Percentiles rank a stretch among this genome's conserved stretches.
Conservation (phyloP, 345 rosid species). For the Combretum micranthum region DNA sequence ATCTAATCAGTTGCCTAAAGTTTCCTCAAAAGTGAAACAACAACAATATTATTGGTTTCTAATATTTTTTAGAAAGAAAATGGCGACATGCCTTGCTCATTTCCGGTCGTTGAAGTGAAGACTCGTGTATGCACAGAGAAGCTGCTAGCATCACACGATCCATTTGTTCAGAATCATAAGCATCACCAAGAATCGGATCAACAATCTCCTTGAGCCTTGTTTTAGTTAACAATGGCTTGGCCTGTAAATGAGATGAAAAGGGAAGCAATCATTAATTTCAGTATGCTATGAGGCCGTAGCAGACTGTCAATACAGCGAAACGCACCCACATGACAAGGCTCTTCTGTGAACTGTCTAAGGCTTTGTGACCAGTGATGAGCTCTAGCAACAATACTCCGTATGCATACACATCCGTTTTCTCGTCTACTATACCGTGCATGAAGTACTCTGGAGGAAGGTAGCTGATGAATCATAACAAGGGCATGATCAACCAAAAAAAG, state of each 20-base stretch:
- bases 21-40: not conserved
- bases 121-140: conserved; percentile 51
- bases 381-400: conserved; percentile 79
- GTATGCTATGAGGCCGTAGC: not conserved
- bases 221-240: conserved; percentile 58
- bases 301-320: conserved; percentile 1
- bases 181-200: conserved; percentile 55
- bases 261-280: not conserved
- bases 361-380: conserved; percentile 82
- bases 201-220: conserved; percentile 42
- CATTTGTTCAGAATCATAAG: conserved; percentile 46
- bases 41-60: not conserved
- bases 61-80: not conserved
- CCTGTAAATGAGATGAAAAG: conserved; percentile 28
- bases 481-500: not conserved
- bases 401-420: conserved; percentile 86
- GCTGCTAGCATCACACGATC: conserved; percentile 38
- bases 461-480: conserved; percentile 24
- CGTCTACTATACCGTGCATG: conserved; percentile 92
- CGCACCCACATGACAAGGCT: conserved; percentile 88
- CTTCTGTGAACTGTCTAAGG: conserved; percentile 63
- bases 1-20: not conserved
- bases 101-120: conserved; percentile 56
- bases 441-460: conserved; percentile 93
- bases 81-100: conserved; percentile 61